Evolutionary conservation across 371 early-diverging fungal species (phyloP), one percentile per base, ranked within the genome.

Genomic region (Mucor saturninus): DNA sequence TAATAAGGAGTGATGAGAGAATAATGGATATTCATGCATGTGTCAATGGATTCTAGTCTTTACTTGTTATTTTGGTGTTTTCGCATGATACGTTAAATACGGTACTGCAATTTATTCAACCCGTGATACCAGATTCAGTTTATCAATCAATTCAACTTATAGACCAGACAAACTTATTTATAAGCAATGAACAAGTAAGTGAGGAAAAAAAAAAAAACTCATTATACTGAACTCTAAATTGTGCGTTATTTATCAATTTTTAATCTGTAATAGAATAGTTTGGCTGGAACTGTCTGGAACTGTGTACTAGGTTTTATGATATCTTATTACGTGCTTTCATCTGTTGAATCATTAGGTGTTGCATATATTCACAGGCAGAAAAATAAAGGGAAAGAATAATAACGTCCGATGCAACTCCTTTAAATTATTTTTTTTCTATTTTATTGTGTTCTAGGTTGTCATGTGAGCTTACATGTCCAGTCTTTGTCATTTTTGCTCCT

Each of bases 281-380:
- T 46, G 46, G 5, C 46, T 46, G 46, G 46, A 46, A 46, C 46
- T 4, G 21, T 46, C 21, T 46, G 46, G 46, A 46, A 46, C 9
- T 46, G 21, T 26, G 1, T 46, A 7, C 21, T 46, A 46, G 9
- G 46, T 9, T 21, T 46, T 9, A 46, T 46, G 46, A 21, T 46
- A 21, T 5, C 8, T 46, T 46, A 46, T 21, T 46, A 46, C 7
- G 46, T 46, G 6, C 21, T 21, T 46, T 21, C 21, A 8, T 46
- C 46, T 2, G 21, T 46, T 46, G 46, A 46, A 46, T n/a, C 46
- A 3, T 46, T 46, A 6, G 26, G 46, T 21, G 21, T 46, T 26
- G 46, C 46, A 21, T 46, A 21, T 46, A 46, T 46, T 21, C n/a
- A 46, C 7, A 46, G 21, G 26, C 15, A 43, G 15, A 21, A 6